phyloP scores from a whole-genome alignment of 2,329 filamentous ascomycete species.

The Paraconiothyrium sp. region DNA sequence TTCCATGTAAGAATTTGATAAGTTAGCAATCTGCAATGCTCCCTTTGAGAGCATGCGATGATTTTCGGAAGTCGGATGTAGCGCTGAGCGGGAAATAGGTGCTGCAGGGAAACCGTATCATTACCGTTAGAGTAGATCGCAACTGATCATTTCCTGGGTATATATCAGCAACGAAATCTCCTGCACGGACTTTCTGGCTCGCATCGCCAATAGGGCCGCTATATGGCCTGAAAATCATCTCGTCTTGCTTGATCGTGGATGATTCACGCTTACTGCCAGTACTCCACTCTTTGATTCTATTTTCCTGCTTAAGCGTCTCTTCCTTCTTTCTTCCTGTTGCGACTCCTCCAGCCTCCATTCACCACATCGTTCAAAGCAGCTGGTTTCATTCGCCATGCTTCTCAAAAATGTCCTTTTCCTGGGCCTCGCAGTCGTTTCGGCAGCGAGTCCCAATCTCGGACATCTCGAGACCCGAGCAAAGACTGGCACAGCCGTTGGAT shows the following conservation, averaged over 20 bases:
- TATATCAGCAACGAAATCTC: not conserved
- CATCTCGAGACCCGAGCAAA: not conserved
- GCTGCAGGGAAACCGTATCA: not conserved
- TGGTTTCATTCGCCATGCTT: conserved; percentile 4
- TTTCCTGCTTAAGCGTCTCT: no score
- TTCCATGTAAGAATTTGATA: not conserved
- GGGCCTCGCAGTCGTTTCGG: conserved; percentile 1
- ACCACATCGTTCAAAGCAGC: not conserved
- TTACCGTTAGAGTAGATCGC: not conserved
- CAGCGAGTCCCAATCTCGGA: not conserved
- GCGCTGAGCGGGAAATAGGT: not conserved
- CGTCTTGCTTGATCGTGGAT: no score
- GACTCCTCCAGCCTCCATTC: not conserved
- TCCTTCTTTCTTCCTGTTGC: not conserved
- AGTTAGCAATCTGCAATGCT: not conserved
- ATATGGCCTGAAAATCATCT: not conserved
- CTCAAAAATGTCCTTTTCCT: not conserved
- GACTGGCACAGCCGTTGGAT: not conserved
- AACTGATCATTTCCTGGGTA: not conserved
- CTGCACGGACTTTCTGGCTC: not conserved
- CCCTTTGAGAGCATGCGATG: not conserved
- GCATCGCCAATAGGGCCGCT: not conserved
- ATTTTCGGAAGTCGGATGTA: not conserved
- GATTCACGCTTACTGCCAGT: no score
- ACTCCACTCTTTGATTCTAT: no score